Evolutionary conservation across 2,329 filamentous ascomycete genomes (phyloP), one percentile per base, ranked within the genome.

Genomic region (Colletotrichum incanum): DNA sequence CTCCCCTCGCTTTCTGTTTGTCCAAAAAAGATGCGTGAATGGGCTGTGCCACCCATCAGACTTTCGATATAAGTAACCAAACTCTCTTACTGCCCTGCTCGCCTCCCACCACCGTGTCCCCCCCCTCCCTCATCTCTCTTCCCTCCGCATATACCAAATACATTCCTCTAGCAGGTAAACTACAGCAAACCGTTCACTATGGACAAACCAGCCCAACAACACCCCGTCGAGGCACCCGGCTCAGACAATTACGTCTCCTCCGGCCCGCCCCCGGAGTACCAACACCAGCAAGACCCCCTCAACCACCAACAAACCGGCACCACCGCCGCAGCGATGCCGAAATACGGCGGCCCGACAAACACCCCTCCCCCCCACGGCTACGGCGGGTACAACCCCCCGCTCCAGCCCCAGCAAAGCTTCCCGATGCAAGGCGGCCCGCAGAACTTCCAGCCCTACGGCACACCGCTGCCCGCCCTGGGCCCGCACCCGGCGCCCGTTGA

Each of bases 391-490:
- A 43, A n/a, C 41, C 65, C 54, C 16, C 65, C 50, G 14, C 65
- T 31, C 20, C 62, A 47, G 31, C 43, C 26, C 4, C 67, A 60
- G 39, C 67, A 66, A 54, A 31, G 41, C 41, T 62, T 12, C 60
- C 60, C 61, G 16, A 49, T 68, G 58, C 56, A 47, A 8, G 65
- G 65, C 23, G 70, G 70, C 3, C 70, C 70, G 11, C 70, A 72
- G 47, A 69, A 72, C 70, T 70, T 72, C 59, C 58, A 61, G 18
- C 70, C 70, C 39, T 72, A 72, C 65, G 70, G 70, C 52, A 72
- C 70, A n/a, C 75, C 75, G 20, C 59, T 76, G n/a, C 59, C 70
- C 31, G 59, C 73, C 18, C 73, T 77, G 16, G 72, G 71, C 41
- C 64, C 72, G 26, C 71, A 73, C 67, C 67, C 75, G 49, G 74